A percentile compares a stretch with the other conserved stretches of the same genome.
These are phyloP conservation scores for Colletotrichum chrysophilum DNA, from an alignment of 2,329 filamentous ascomycete genomes.

Conservation along the genomic window DNA sequence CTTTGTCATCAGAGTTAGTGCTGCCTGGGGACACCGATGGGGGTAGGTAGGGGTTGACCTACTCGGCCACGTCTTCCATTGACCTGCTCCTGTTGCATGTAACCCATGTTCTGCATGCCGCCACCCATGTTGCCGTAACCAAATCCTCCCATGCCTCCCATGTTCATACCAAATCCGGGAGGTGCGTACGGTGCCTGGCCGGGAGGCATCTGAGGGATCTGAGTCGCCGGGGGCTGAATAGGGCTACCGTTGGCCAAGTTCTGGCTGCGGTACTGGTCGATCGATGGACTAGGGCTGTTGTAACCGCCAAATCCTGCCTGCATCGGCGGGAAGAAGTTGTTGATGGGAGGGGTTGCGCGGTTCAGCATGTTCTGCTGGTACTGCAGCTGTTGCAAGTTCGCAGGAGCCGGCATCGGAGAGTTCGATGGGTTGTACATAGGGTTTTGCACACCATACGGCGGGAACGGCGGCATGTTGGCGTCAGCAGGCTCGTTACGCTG, in stretches of 20 bases:
- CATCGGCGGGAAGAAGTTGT: conserved; percentile 62
- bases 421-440: conserved; percentile 56
- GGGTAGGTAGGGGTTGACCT: conserved; percentile 42
- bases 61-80: conserved; percentile 65
- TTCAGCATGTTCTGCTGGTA: conserved; percentile 65
- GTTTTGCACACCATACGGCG: conserved; percentile 54
- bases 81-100: conserved; percentile 61
- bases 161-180: conserved; percentile 55
- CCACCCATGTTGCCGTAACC: conserved; percentile 49
- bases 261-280: conserved; percentile 63
- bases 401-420: conserved; percentile 49
- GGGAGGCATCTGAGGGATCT: conserved; percentile 46
- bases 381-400: conserved; percentile 60
- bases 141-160: conserved; percentile 48
- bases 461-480: conserved; percentile 53
- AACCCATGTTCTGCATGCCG: conserved; percentile 55
- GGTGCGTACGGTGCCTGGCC: conserved; percentile 51
- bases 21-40: neutral
- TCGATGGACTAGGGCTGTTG: conserved; percentile 48
- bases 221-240: conserved; percentile 48
- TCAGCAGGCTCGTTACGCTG: conserved; percentile 61
- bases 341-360: conserved; percentile 57
- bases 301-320: conserved; percentile 62
- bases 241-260: conserved; percentile 56
- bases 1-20: conserved; percentile 9